Evolutionary conservation across 2,329 filamentous ascomycete genomes (phyloP), one percentile per base, ranked within the genome.

Genomic region (Chalaropsis thielavioides): DNA sequence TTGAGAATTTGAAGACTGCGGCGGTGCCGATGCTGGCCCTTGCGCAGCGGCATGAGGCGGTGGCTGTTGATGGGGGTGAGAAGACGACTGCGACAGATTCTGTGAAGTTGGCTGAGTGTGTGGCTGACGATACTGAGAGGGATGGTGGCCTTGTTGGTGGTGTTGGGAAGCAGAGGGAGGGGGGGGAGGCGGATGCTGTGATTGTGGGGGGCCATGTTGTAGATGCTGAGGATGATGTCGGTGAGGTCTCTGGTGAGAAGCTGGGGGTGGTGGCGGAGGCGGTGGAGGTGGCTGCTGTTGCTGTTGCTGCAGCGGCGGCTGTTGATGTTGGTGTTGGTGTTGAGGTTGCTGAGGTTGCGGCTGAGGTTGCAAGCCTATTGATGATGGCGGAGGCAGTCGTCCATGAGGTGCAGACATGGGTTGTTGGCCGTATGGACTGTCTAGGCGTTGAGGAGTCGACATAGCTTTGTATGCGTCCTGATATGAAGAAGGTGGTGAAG

Each of bases 351-450:
- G 38, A 11, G 54, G 64, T 38, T 41, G 62, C 63, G 74, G 74
- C 69, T 79, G 77, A 61, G 75, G 80, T 68, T 83, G 78, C 69
- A 86, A 75, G 70, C 81, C 79, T 81, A 87, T 83, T 73, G 82
- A 82, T 71, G 83, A 81, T 75, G 86, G 85, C 66, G 83, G 82
- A 73, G 87, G 87, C 77, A 89, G 76, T 71, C 83, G 83, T 75
- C 86, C 83, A 75, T 86, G 85, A 74, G 84, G 81, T 72, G 81
- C 82, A 72, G 86, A 85, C 86, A 89, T 89, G 74, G 76, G 76
- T 76, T 81, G 78, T 70, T 74, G 58, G 74, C 68, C 79, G n/a
- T 60, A 64, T n/a, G 43, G 62, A 17, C 43, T 81, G 71, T 77
- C 74, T 71, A 76, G 77, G 56, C 74, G 75, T 68, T 76, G 74